Evolutionary conservation across 148 eudicot genomes (phyloP).

Genomic region (Oxyria digyna): DNA sequence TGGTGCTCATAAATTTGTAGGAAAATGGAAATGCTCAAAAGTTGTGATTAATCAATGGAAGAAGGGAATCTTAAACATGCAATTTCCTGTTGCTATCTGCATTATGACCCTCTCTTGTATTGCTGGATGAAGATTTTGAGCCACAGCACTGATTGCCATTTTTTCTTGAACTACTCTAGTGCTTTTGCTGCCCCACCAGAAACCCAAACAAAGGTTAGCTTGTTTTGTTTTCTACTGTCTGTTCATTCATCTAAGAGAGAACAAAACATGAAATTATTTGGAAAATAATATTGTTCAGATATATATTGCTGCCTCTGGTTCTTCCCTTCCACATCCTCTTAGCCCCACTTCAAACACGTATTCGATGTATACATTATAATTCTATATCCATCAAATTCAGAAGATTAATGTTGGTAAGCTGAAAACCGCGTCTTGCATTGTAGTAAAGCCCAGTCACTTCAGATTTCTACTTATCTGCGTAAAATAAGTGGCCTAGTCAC

Average conservation of each 20-base stretch:
- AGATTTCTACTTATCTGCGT: background rate
- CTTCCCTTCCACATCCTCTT: background rate
- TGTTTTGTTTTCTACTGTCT: constrained; percentile 5
- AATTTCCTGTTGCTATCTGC: constrained; percentile 11
- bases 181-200: constrained; percentile 37
- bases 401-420: background rate
- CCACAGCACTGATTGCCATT: constrained; percentile 16
- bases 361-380: background rate
- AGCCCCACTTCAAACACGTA: constrained; percentile 1
- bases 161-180: constrained; percentile 15
- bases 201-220: background rate
- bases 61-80: constrained; percentile 16
- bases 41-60: constrained; percentile 8
- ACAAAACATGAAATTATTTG: background rate
- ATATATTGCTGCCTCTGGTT: background rate
- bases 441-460: background rate
- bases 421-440: background rate
- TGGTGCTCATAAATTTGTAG: background rate
- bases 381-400: background rate
- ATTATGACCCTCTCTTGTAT: constrained; percentile 10
- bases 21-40: constrained; percentile 7
- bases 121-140: constrained; percentile 24
- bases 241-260: constrained; percentile 3
- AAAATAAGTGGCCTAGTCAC: background rate
- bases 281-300: constrained; percentile 2